These are phyloP conservation scores for Bullera alba DNA, from an alignment of 768 basidiomycete genomes.

Conservation along the genomic window DNA sequence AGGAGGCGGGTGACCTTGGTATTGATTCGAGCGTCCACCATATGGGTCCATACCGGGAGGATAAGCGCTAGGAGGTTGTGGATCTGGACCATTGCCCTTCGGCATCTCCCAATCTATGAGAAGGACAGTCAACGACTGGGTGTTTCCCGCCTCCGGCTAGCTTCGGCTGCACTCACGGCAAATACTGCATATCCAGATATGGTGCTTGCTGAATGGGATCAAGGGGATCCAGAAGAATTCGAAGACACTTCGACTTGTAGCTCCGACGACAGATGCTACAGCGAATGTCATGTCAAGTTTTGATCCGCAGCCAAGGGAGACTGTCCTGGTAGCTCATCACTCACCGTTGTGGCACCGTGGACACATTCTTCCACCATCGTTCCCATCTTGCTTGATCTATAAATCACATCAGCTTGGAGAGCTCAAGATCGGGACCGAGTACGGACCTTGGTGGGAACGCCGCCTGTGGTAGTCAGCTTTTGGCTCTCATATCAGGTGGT, in stretches of 20 bases:
- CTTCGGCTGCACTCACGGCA: conserved; percentile 22
- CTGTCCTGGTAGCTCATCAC: conserved; percentile 3
- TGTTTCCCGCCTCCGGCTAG: not conserved
- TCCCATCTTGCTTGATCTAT: conserved; percentile 32
- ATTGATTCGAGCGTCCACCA: not conserved
- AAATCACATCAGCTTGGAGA: not conserved
- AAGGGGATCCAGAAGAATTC: conserved; percentile 41
- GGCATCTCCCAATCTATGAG: conserved; percentile 37
- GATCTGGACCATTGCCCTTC: conserved; percentile 36
- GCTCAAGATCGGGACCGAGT: not conserved
- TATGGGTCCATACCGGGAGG: not conserved
- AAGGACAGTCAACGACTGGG: not conserved
- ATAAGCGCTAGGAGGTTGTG: conserved; percentile 29
- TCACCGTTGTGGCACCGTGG: conserved; percentile 36
- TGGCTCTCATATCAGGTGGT: not conserved
- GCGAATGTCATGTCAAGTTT: not conserved
- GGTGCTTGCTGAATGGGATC: conserved; percentile 30
- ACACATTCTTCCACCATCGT: conserved; percentile 25
- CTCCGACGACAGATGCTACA: conserved; percentile 26
- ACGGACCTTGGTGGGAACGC: conserved; percentile 34
- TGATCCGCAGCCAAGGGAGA: not conserved
- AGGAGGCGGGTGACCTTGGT: too few relatives aligned
- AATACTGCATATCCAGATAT: conserved; percentile 36
- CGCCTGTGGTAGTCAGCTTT: conserved; percentile 14
- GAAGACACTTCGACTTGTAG: conserved; percentile 27